Conservation (phyloP, 352 stramenopile species). For the Phytophthora hibernalis region DNA sequence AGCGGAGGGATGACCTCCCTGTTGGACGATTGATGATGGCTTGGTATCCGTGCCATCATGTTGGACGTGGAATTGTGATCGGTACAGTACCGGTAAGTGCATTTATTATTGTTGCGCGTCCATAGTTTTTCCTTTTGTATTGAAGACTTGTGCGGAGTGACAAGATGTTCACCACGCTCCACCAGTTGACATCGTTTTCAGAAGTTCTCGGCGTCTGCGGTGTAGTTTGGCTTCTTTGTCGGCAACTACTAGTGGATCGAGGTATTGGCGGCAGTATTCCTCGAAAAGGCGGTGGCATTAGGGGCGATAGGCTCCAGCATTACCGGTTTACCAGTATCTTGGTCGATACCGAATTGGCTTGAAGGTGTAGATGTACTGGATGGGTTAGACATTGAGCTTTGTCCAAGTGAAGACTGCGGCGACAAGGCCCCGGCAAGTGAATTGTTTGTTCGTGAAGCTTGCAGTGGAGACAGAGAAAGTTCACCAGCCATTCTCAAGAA, state of each 20-base stretch:
- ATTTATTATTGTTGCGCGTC: constrained; percentile 15
- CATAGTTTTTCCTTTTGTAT: constrained; percentile 4
- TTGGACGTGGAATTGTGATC: no score
- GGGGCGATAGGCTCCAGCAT: constrained; percentile 23
- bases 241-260: constrained; percentile 22
- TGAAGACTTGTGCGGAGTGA: not conserved
- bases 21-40: not conserved
- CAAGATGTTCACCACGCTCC: constrained; percentile 15
- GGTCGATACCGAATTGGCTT: not conserved
- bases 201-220: constrained; percentile 52
- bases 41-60: not conserved
- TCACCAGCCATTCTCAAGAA: constrained; percentile 28
- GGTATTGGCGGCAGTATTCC: constrained; percentile 31
- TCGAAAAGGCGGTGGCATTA: constrained; percentile 29
- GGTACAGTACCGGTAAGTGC: no score
- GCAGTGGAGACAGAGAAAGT: constrained; percentile 2
- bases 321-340: not conserved
- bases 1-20: constrained; percentile 3
- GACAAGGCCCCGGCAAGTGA: constrained; percentile 1
- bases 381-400: constrained; percentile 13
- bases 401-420: constrained; percentile 9
- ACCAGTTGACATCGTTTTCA: constrained; percentile 48
- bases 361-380: not conserved
- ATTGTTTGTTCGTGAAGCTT: not conserved
- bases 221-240: constrained; percentile 49